Evolutionary conservation across 2,329 filamentous ascomycete genomes (phyloP).

Genomic region (Plectosphaerella sp.): DNA sequence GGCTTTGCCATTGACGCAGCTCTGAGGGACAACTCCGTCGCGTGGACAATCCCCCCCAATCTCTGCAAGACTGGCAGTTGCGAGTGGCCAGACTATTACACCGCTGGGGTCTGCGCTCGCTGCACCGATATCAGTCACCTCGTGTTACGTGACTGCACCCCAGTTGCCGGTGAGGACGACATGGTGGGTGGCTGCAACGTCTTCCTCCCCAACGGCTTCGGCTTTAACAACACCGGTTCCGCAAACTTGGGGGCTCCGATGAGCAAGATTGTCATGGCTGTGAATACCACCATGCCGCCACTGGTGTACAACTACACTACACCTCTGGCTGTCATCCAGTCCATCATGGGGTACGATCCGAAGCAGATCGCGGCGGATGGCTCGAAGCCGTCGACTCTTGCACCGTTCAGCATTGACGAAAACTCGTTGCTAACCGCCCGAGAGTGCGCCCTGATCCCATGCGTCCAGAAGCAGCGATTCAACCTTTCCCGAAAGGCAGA

Average conservation of each 20-base stretch:
- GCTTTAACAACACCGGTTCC: neutral
- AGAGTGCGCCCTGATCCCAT: slow-evolving; percentile 2
- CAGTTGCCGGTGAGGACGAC: neutral
- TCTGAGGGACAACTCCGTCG: neutral
- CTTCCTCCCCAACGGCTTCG: slow-evolving; percentile 1
- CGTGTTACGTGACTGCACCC: neutral
- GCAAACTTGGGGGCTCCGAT: neutral
- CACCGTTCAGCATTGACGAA: neutral
- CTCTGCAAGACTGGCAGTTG: slow-evolving; percentile 3
- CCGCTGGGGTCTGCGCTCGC: neutral
- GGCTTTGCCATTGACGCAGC: neutral
- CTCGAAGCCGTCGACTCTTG: neutral
- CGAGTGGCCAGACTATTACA: neutral
- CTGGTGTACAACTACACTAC: slow-evolving; percentile 3
- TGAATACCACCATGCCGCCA: slow-evolving; percentile 1
- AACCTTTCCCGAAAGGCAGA: neutral
- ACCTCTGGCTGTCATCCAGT: slow-evolving; percentile 4
- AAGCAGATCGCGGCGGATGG: neutral
- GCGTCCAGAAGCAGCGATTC: slow-evolving; percentile 3
- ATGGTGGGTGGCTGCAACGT: slow-evolving; percentile 1
- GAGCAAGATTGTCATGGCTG: slow-evolving; percentile 1
- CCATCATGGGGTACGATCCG: slow-evolving; percentile 1
- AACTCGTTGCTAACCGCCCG: neutral
- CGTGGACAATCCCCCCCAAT: neutral
- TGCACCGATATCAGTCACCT: slow-evolving; percentile 3